Base-by-base conservation (phyloP, 768 basidiomycete genomes). In the Agrocybe praecox region DNA sequence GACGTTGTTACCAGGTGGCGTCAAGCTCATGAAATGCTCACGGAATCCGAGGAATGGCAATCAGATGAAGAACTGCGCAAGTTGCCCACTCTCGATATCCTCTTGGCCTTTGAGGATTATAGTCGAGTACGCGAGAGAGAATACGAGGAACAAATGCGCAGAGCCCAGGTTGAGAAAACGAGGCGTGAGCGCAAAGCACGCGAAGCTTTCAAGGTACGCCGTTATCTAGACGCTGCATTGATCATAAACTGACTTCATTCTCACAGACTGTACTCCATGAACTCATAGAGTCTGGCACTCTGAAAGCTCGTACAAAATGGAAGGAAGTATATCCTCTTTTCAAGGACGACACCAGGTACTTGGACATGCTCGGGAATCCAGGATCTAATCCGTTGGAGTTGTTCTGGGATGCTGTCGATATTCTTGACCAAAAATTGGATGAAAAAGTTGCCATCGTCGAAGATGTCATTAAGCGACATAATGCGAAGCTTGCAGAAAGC, bases 1-100 rank as follows among this genome's bases (percentile, higher is more conserved):
- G 93, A 96, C 65, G 94, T 98, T 46, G 80, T 92, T n/a, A 96
- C 94, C 0, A 87, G 93, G 19, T 99, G 96, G 95, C 83, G 91
- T 49, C 82, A 85, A 56, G 94, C 95, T 0, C 89, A 92, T 62
- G 80, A 84, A 17, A 78, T 90, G 60, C 83, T 99, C 36, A 66
- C 85, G 9, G 86, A 88, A 18, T 92, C 93, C 1, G 82, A 87
- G 0, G 89, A 89, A 46, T 99, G 91, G 89, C 83, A 80, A 45
- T 71, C 74, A 23, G 94, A 98, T 64, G 63, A 77, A 0, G 90
- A 94, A 59, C 76, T 99, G 49, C 88, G 84, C 60, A 87, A 82
- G 65, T 80, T 98, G 42, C 96, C 96, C 11, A 90, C 89, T 1
- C 79, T 98, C 34, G 97, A 98, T 67, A 90, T 98, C 56, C 79